Evolutionary conservation across 208 protist genomes (phyloP).

Genomic region (Trypanosoma theileri): DNA sequence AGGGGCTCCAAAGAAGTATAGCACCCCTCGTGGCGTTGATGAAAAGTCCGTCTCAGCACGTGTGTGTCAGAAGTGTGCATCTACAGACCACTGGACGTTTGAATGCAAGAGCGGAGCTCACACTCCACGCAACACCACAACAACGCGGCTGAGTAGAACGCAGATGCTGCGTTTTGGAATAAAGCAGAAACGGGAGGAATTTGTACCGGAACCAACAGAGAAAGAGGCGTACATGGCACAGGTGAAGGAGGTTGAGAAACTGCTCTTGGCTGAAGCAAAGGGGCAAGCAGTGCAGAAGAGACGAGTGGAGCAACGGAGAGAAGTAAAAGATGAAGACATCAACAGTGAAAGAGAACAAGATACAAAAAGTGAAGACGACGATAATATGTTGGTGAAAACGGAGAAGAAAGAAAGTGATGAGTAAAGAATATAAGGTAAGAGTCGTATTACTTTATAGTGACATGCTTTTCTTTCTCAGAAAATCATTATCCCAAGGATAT

Average conservation of each 20-base stretch:
- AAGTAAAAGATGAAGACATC: neutral
- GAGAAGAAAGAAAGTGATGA: constrained; percentile 3
- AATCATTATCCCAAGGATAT: no score
- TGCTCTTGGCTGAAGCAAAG: constrained; percentile 24
- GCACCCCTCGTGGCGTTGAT: constrained; percentile 57
- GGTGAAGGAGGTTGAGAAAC: constrained; percentile 24
- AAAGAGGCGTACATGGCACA: constrained; percentile 48
- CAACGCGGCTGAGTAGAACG: constrained; percentile 60
- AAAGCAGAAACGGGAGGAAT: constrained; percentile 51
- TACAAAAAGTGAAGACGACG: neutral
- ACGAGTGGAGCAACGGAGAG: constrained; percentile 1
- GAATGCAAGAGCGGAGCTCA: constrained; percentile 44
- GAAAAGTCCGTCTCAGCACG: constrained; percentile 22
- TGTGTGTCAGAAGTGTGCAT: constrained; percentile 69
- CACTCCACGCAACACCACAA: constrained; percentile 29
- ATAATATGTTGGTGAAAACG: neutral
- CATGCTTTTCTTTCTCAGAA: neutral
- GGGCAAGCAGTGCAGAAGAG: constrained; percentile 6
- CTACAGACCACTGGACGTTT: constrained; percentile 77
- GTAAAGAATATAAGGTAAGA: neutral
- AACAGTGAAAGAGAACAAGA: neutral
- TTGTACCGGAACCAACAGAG: constrained; percentile 69
- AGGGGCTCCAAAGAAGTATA: constrained; percentile 80
- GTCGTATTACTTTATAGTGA: neutral
- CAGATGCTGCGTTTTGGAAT: constrained; percentile 83